Evolutionary conservation across 2,329 filamentous ascomycete genomes (phyloP), one percentile per base, ranked within the genome.

Genomic region (Bipolaris bicolor): DNA sequence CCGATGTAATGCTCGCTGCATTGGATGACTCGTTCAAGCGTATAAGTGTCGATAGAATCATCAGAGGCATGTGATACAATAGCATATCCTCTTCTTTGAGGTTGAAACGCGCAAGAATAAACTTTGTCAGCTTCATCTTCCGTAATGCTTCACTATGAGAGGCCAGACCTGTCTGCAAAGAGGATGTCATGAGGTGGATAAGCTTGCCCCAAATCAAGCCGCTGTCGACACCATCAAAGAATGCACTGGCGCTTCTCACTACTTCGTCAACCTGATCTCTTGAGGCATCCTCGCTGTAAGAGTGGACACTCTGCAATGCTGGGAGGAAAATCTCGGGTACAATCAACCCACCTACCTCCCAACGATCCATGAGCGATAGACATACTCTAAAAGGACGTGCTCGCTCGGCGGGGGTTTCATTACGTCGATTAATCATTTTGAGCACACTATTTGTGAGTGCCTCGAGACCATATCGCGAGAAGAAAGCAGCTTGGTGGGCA

Each of bases 211-310:
- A 99, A 45, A 99, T 97, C 18, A 98, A 81, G 7, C 90, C 90
- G 68, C 93, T 96, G 77, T 99, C 95, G 37, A 98, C 94, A 5
- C 94, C 94, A 72, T 99, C 95, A 66, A 99, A 99, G 78, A 99
- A 99, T 39, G 95, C 89, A 71, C 90, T 96, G 5, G 94, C 95
- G 72, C 94, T 98, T 65, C 91, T 88, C 64, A 98, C 83, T 2
- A 98, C 92, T 75, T 99, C 95, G 13, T 87, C 83, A 60, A 95
- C 92, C 56, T 94, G 87, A 6, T 84, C 78, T 68, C 89, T 89
- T n/a, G 83, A 77, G 10, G 89, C 86, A 49, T 80, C 81, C 24
- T 81, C 79, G 75, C 92, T 88, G 78, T 92, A 98, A 44, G 82
- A 80, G 63, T 89, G 87, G 36, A 96, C 88, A 66, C 89, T 96